A percentile compares a stretch with the other conserved stretches of the same genome.
Evolutionary conservation across 108 stramenopile genomes (phyloP).

Genomic region (Discostella stelligeroides): DNA sequence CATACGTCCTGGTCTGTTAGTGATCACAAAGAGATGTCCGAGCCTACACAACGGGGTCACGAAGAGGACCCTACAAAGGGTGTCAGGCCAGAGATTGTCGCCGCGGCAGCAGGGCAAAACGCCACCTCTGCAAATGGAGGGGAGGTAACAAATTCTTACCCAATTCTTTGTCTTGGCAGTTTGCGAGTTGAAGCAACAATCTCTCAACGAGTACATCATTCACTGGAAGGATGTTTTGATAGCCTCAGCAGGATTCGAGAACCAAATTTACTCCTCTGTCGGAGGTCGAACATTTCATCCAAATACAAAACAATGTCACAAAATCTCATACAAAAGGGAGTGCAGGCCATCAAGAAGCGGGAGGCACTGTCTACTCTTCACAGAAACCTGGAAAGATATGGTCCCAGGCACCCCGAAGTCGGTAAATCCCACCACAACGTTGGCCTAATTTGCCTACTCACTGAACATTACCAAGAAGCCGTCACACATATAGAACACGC

Average conservation of each 20-base stretch:
- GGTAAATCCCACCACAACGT: constrained; percentile 36
- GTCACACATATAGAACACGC: constrained; percentile 33
- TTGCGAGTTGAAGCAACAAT: constrained; percentile 33
- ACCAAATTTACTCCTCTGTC: constrained; percentile 23
- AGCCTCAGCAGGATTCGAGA: constrained; percentile 21
- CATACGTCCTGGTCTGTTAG: neutral
- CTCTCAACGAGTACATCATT: constrained; percentile 30
- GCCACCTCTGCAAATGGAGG: neutral
- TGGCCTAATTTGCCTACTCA: constrained; percentile 34
- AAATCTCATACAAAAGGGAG: constrained; percentile 33
- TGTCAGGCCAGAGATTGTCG: no score
- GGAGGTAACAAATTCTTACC: constrained; percentile 27
- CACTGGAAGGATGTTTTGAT: constrained; percentile 20
- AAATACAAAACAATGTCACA: constrained; percentile 27
- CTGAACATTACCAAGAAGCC: constrained; percentile 28
- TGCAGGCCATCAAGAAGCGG: constrained; percentile 29
- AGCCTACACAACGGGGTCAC: neutral
- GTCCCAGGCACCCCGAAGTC: constrained; percentile 41
- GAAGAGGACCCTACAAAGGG: no score
- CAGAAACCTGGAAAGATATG: constrained; percentile 30
- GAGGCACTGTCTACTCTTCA: constrained; percentile 34
- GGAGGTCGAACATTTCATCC: constrained; percentile 2
- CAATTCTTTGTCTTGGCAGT: constrained; percentile 40
- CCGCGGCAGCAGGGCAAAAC: neutral
- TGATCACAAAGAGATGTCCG: neutral